Evolutionary conservation across 2,329 filamentous ascomycete genomes (phyloP), one percentile per base, ranked within the genome.

Genomic region (Leptographium flavum): DNA sequence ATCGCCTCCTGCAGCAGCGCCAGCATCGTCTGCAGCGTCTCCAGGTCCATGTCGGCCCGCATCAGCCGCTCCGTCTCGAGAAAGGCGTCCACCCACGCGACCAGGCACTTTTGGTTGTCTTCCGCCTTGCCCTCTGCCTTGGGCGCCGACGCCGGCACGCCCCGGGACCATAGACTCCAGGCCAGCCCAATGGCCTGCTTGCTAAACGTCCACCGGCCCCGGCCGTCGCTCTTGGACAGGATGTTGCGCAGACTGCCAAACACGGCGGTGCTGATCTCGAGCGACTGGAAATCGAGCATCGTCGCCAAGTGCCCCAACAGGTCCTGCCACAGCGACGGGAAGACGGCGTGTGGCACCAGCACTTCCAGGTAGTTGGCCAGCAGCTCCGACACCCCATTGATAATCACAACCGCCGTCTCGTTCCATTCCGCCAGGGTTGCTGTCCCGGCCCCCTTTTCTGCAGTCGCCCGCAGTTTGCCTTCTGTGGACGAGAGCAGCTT

Each of bases 101-200:
- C 66, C n/a, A 90, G 73, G 11, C 85, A 87, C 46, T 81, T 80
- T 57, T 94, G 86, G 52, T 92, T 93, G 49, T 83, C 74, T 3
- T 64, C 63, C 1, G 67, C 71, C 3, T 45, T 33, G 3, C 10
- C 33, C 1, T 17, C 17, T 4, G 22, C n/a, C n/a, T 31, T 23
- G 13, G 8, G 27, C 4, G 63, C 63, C 1, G 67, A 61, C 3
- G 69, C 62, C 0, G 81, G 79, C n/a, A 83, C 68, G 2, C 75
- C 74, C 33, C 74, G 68, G 15, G 74, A 75, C 83, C 83, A 88
- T 5, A 87, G 60, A 27, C 69, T 64, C 83, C 83, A 87, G 2
- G 74, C 76, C 28, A 73, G 63, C 42, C 77, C 69, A 42, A 84
- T 65, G 1, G 78, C 75, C 23, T 58, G 59, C 49, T 66, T 68